phyloP scores from a whole-genome alignment of 2,329 filamentous ascomycete genomes.

The Cladorrhinum sp. region DNA sequence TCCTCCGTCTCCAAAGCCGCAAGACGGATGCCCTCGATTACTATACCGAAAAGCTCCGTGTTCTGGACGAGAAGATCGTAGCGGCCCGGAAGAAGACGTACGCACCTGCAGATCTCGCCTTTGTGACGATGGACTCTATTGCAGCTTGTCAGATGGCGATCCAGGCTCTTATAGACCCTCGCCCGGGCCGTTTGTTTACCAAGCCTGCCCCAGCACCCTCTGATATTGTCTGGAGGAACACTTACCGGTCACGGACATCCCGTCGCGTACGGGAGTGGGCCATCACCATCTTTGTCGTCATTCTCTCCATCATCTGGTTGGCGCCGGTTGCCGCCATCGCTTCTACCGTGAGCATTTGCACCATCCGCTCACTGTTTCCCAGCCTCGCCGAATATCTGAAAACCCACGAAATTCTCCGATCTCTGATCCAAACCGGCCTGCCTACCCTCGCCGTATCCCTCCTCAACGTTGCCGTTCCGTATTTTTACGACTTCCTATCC shows the following conservation, averaged over 20 bases:
- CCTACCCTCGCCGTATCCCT: constrained; percentile 83
- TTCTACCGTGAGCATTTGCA: constrained; percentile 74
- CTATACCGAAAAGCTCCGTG: constrained; percentile 80
- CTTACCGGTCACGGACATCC: constrained; percentile 71
- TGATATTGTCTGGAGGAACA: constrained; percentile 95
- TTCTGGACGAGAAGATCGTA: constrained; percentile 71
- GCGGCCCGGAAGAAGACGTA: constrained; percentile 72
- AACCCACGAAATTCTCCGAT: constrained; percentile 65
- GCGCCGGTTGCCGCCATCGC: constrained; percentile 77
- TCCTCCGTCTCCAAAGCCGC: constrained; percentile 66
- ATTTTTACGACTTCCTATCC: constrained; percentile 89
- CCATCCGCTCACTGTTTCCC: constrained; percentile 71
- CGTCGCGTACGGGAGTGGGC: constrained; percentile 78
- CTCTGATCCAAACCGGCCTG: constrained; percentile 81
- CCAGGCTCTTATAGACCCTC: constrained; percentile 88
- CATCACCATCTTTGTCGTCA: constrained; percentile 76
- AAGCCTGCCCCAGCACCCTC: constrained; percentile 83
- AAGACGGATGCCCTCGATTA: constrained; percentile 91
- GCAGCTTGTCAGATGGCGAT: constrained; percentile 92
- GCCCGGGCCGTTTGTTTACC: constrained; percentile 79
- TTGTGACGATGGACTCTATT: constrained; percentile 96
- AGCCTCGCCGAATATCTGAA: constrained; percentile 65
- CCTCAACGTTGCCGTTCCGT: constrained; percentile 85
- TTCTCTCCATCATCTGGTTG: constrained; percentile 87
- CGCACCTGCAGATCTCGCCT: constrained; percentile 76